Evolutionary conservation across 768 basidiomycete species (phyloP).

Genomic region (Mycena polygramma): DNA sequence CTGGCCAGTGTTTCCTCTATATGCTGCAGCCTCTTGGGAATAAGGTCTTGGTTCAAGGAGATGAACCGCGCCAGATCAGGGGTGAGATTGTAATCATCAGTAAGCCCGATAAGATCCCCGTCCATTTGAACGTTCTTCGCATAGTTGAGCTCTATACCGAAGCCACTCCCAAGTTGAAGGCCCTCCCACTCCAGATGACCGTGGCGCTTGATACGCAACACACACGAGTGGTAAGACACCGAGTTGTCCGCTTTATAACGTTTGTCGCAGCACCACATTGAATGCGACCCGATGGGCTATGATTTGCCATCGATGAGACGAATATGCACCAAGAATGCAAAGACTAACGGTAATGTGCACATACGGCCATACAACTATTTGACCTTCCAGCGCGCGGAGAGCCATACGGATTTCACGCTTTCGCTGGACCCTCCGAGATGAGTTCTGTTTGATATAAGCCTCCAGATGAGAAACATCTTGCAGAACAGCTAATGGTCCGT

Average conservation of each 20-base stretch:
- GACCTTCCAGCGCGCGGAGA: conserved; percentile 75
- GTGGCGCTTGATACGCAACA: conserved; percentile 64
- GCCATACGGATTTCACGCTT: conserved; percentile 72
- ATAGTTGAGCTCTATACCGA: conserved; percentile 72
- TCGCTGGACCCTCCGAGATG: conserved; percentile 58
- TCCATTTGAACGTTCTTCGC: conserved; percentile 61
- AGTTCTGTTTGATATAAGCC: conserved; percentile 73
- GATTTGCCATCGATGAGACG: conserved; percentile 5
- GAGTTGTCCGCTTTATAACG: conserved; percentile 67
- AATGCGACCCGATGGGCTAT: conserved; percentile 63
- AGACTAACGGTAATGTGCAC: conserved; percentile 64
- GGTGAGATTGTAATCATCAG: conserved; percentile 75
- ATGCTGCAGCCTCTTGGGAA: conserved; percentile 54
- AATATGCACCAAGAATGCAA: neutral
- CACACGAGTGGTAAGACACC: conserved; percentile 59
- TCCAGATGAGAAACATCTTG: conserved; percentile 65
- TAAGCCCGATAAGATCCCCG: conserved; percentile 71
- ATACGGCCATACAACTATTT: conserved; percentile 74
- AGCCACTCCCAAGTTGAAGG: conserved; percentile 76
- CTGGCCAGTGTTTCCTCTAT: conserved; percentile 62
- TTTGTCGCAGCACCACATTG: conserved; percentile 57
- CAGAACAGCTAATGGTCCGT: conserved; percentile 65
- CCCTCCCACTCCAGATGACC: conserved; percentile 67
- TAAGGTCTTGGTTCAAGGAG: conserved; percentile 65
- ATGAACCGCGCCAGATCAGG: conserved; percentile 74